Evolutionary conservation across 1,284 basidiomycete species (phyloP).

Genomic region (Tylopilus sp.): DNA sequence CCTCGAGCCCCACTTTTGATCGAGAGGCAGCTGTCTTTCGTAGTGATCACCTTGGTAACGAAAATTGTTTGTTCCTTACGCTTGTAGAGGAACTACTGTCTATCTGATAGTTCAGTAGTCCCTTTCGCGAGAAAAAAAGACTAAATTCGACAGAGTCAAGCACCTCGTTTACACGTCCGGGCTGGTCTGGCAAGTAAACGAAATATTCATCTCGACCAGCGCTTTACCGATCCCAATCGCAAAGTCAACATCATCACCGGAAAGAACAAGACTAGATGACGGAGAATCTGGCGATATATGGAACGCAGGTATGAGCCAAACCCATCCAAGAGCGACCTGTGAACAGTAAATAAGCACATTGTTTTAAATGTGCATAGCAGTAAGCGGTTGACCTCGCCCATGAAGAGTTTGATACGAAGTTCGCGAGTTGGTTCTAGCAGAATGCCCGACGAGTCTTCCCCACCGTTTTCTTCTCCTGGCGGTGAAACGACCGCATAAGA

Average conservation of each 20-base stretch:
- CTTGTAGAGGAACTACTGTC: too few species aligned
- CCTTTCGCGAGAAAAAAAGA: too few species aligned
- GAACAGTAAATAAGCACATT: constrained; percentile 4
- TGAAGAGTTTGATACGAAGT: constrained; percentile 74
- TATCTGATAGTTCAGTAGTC: too few species aligned
- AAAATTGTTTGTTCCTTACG: too few species aligned
- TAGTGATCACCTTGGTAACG: too few species aligned
- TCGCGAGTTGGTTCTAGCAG: constrained; percentile 70
- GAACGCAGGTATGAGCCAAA: constrained; percentile 82
- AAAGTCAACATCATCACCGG: constrained; percentile 71
- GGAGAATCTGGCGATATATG: constrained; percentile 50
- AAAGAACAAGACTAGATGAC: constrained; percentile 39
- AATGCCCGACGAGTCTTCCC: constrained; percentile 40
- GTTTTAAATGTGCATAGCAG: background rate
- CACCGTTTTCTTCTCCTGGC: background rate
- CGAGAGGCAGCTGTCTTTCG: too few species aligned
- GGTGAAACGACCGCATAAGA: constrained; percentile 1
- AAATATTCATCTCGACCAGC: constrained; percentile 63
- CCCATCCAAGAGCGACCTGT: constrained; percentile 76
- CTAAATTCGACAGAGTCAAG: too few species aligned
- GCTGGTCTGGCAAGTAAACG: constrained; percentile 46
- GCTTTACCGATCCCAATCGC: constrained; percentile 66
- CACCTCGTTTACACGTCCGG: too few species aligned
- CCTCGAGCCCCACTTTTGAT: too few species aligned
- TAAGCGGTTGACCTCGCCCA: constrained; percentile 55